Evolutionary conservation across 768 basidiomycete species (phyloP).

Genomic region (Kwoniella pini): DNA sequence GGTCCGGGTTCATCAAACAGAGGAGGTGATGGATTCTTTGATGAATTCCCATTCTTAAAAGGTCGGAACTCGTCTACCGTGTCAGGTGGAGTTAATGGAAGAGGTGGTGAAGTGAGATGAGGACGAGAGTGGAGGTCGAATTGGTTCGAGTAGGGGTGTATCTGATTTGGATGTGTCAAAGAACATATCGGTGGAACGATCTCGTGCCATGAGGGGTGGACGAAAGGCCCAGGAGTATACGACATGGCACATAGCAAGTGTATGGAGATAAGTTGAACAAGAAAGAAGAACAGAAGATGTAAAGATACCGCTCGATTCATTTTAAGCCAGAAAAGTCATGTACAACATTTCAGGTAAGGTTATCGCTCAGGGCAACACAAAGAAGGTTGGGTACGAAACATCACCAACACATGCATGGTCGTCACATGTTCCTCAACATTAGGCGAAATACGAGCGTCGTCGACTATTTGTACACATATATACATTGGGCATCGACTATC

Average conservation of each 20-base stretch:
- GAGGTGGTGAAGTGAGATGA: background rate
- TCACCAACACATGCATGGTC: too few species aligned
- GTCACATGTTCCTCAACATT: too few species aligned
- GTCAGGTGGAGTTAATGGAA: background rate
- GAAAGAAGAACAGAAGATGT: background rate
- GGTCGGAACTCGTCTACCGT: background rate
- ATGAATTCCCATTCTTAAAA: background rate
- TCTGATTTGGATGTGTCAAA: background rate
- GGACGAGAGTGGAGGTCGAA: background rate
- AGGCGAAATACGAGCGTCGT: too few species aligned
- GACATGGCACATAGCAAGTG: background rate
- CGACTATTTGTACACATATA: too few species aligned
- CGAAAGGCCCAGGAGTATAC: background rate
- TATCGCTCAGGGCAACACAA: too few species aligned
- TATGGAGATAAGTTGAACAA: background rate
- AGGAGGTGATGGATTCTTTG: background rate
- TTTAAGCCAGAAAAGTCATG: background rate
- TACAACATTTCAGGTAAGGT: too few species aligned
- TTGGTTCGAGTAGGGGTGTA: background rate
- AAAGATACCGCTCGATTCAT: background rate
- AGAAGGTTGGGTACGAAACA: too few species aligned
- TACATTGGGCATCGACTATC: too few species aligned
- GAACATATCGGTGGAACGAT: background rate
- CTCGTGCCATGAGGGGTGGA: slow-evolving; percentile 2
- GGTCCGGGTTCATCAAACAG: background rate